A percentile compares a stretch with the other conserved stretches of the same genome.
Conservation (phyloP, 306 rosid genomes). For the Cotoneaster glaucophyllus region DNA sequence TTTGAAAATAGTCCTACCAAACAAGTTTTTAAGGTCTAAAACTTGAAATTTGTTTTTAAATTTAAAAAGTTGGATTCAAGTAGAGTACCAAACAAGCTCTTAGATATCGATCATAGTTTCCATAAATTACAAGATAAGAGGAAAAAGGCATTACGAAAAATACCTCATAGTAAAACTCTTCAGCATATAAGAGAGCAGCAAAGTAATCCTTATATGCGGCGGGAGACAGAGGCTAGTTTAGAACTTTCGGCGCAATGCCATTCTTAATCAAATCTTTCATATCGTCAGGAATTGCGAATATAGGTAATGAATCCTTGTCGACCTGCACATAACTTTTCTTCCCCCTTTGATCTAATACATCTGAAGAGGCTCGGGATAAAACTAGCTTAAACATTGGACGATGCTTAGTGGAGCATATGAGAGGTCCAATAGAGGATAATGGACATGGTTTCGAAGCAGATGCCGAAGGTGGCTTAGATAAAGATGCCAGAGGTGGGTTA, state of each 20-base stretch:
- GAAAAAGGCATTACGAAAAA: not conserved
- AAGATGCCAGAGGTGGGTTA: not conserved
- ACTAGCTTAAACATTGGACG: not conserved
- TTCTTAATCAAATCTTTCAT: constrained; percentile 24
- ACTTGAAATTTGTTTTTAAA: no score
- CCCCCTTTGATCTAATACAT: not conserved
- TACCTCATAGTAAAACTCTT: constrained; percentile 36
- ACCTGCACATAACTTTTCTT: constrained; percentile 1
- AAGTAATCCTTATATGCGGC: constrained; percentile 30
- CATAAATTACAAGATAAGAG: not conserved
- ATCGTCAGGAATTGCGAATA: constrained; percentile 24
- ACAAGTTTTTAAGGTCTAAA: no score
- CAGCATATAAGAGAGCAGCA: constrained; percentile 32
- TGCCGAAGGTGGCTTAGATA: not conserved
- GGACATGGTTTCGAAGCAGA: not conserved
- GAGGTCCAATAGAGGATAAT: not conserved
- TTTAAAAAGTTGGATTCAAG: no score
- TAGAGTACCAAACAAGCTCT: no score
- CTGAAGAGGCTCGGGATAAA: not conserved
- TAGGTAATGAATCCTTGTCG: constrained; percentile 6
- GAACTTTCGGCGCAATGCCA: constrained; percentile 21
- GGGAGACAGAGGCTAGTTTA: constrained; percentile 22
- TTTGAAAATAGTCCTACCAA: no score
- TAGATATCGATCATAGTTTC: not conserved
- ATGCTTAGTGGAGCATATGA: not conserved